Base-by-base conservation (phyloP, 345 rosid species). In the Moricandia arvensis region DNA sequence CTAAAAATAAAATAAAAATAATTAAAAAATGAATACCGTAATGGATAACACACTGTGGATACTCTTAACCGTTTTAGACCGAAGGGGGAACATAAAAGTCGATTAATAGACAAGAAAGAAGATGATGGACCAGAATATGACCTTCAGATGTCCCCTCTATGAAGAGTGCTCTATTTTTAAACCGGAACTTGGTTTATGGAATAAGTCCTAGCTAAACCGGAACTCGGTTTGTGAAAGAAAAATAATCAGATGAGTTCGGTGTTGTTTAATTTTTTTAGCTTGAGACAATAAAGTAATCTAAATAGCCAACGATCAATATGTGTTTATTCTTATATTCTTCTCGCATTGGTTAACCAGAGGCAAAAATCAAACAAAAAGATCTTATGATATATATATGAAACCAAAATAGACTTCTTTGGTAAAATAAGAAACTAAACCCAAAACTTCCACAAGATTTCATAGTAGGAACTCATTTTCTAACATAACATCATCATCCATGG, bases 61-160 rank as follows among this genome's bases (percentile, higher is more conserved):
- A n/a, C n/a, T n/a, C n/a, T 26, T 61, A 29, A 3, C 26, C 15
- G 30, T 67, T 49, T 53, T 17, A 37, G 8, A 37, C 58, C 11
- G 27, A 26, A n/a, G 6, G 49, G 12, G 16, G 6, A n/a, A 45
- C 13, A 45, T n/a, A 45, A 45, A 45, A 45, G 13, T 45, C 53
- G 53, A 43, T 43, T 16, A 43, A 43, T 13, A 41, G 47, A 11
- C n/a, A 12, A 41, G 11, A 10, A 41, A 1, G 47, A 41, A 3
- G 47, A 37, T 37, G 37, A 34, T 34, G 92, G n/a, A 80, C 85
- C 80, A 58, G 79, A 69, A 29, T 47, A 71, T 16, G 31, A 31
- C 60, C 65, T 81, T 76, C 82, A 75, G 41, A 82, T 77, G 78
- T 83, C 84, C 27, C 53, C 86, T 63, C 62, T 78, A 41, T 82